phyloP scores from a whole-genome alignment of 2,329 filamentous ascomycete species.

The Clarireedia hainanense region DNA sequence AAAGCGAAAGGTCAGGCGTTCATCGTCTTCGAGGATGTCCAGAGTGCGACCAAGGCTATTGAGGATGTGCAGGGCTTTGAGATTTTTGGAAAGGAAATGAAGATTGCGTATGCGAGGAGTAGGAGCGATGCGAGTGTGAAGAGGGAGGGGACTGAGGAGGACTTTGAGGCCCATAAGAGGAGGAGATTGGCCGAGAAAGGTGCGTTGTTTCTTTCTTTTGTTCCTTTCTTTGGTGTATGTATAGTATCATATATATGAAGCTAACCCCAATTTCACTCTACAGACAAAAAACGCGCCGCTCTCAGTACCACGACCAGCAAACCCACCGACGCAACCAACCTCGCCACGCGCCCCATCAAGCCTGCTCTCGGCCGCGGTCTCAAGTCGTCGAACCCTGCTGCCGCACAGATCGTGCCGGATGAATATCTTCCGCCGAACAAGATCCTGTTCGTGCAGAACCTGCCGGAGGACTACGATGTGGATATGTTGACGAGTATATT shows the following conservation, averaged over 20 bases:
- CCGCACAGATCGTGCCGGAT: slow-evolving; percentile 77
- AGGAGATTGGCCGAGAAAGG: slow-evolving; percentile 83
- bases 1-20: slow-evolving; percentile 95
- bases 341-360: slow-evolving; percentile 55
- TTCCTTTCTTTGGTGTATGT: not conserved
- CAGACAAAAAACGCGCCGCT: slow-evolving; percentile 70
- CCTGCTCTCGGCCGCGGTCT: slow-evolving; percentile 63
- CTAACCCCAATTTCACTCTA: not conserved
- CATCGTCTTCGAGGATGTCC: slow-evolving; percentile 77
- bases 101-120: slow-evolving; percentile 71
- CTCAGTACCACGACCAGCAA: slow-evolving; percentile 62
- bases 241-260: not conserved
- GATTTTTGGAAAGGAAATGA: slow-evolving; percentile 86
- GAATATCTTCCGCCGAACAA: slow-evolving; percentile 98
- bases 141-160: slow-evolving; percentile 64
- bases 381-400: slow-evolving; percentile 64
- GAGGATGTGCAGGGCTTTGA: slow-evolving; percentile 90
- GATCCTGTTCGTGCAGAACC: slow-evolving; percentile 86
- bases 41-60: slow-evolving; percentile 72
- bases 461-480: slow-evolving; percentile 79
- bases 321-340: slow-evolving; percentile 39
- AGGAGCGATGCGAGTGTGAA: slow-evolving; percentile 83
- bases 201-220: slow-evolving; percentile 32
- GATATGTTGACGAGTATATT: slow-evolving; percentile 77
- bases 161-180: slow-evolving; percentile 80